A percentile compares a stretch with the other conserved stretches of the same genome.
These are phyloP conservation scores for Fistulinella cinereoalba DNA, from an alignment of 1,284 basidiomycete species.

Conservation along the genomic window DNA sequence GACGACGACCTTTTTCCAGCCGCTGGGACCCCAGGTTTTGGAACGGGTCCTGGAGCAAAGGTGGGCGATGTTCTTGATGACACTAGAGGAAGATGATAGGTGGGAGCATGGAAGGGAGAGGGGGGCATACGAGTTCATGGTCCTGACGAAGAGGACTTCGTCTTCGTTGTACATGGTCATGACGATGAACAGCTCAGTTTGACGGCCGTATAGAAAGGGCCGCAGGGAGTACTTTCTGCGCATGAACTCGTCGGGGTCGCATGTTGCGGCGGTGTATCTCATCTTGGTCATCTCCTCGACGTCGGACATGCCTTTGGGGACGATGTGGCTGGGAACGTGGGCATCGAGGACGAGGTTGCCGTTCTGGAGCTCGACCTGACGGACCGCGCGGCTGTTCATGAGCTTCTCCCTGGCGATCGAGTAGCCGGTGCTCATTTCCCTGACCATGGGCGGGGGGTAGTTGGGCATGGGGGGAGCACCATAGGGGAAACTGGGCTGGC, in stretches of 20 bases:
- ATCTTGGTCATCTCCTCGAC: conserved; percentile 81
- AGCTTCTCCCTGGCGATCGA: conserved; percentile 69
- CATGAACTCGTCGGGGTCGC: conserved; percentile 90
- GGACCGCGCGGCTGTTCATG: conserved; percentile 74
- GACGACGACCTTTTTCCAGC: conserved; percentile 95
- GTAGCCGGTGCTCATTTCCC: conserved; percentile 58
- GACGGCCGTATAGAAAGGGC: conserved; percentile 80
- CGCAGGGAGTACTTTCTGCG: conserved; percentile 75
- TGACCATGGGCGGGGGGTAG: conserved; percentile 53
- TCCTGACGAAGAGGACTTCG: conserved; percentile 78
- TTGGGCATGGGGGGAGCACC: conserved; percentile 43
- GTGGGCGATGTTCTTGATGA: conserved; percentile 88
- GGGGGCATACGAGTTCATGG: conserved; percentile 80
- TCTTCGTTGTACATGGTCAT: conserved; percentile 98
- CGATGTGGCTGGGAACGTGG: conserved; percentile 72
- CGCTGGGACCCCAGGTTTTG: conserved; percentile 91
- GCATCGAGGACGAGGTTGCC: conserved; percentile 85
- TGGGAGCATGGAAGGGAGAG: neutral
- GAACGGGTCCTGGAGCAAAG: conserved; percentile 79
- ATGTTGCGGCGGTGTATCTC: conserved; percentile 91
- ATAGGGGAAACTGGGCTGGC: conserved; percentile 41
- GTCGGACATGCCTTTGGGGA: conserved; percentile 61
- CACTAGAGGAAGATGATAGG: conserved; percentile 42
- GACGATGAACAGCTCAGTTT: conserved; percentile 92
- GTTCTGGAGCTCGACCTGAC: conserved; percentile 77